Percentiles rank a stretch among this genome's conserved stretches.
phyloP scores from a whole-genome alignment of 345 rosid genomes.

The Mangifera indica region DNA sequence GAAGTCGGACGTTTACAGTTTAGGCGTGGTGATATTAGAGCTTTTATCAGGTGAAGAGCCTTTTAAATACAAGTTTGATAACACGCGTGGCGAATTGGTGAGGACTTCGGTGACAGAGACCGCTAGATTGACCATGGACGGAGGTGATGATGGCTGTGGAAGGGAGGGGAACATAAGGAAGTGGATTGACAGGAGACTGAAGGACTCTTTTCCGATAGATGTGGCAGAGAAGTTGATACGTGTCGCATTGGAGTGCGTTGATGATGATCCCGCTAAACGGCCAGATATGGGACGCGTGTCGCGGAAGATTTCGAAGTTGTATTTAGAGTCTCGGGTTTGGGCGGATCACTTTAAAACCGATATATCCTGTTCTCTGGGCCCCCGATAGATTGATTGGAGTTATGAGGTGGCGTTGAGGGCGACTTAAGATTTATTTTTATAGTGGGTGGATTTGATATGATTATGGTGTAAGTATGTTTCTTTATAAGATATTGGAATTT shows the following conservation, averaged over 20 bases:
- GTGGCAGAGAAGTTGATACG: constrained; percentile 55
- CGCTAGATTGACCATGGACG: constrained; percentile 42
- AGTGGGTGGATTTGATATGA: background rate
- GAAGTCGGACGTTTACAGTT: constrained; percentile 74
- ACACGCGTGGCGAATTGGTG: constrained; percentile 36
- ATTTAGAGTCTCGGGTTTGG: constrained; percentile 66
- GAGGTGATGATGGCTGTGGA: constrained; percentile 24
- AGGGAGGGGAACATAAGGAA: constrained; percentile 50
- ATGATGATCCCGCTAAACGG: constrained; percentile 57
- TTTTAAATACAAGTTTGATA: constrained; percentile 52
- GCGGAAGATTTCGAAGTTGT: constrained; percentile 68
- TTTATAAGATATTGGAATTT: no score
- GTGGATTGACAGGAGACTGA: constrained; percentile 74
- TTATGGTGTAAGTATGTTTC: background rate
- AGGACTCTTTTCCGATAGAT: constrained; percentile 75
- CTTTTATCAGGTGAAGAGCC: constrained; percentile 79
- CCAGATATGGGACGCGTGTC: constrained; percentile 89
- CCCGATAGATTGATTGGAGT: constrained; percentile 40
- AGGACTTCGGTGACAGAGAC: constrained; percentile 66
- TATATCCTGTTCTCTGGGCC: constrained; percentile 65
- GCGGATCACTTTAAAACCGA: constrained; percentile 36
- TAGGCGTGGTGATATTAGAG: constrained; percentile 81
- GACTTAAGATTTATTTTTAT: background rate
- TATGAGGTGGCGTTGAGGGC: background rate
- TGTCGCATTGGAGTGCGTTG: constrained; percentile 69